Conservation (phyloP, 1,284 basidiomycete genomes). For the Rhizoctonia solani region DNA sequence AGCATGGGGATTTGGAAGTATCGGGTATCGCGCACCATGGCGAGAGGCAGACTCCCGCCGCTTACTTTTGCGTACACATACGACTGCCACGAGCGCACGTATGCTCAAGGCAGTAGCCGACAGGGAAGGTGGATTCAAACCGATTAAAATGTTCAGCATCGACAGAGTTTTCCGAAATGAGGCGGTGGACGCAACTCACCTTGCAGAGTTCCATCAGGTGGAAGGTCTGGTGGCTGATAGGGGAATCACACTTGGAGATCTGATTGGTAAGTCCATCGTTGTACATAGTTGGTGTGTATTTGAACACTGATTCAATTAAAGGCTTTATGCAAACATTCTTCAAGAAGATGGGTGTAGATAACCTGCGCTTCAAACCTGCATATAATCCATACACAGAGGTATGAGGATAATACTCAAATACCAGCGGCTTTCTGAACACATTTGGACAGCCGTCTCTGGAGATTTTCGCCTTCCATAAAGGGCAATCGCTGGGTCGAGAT, state of each 20-base stretch:
- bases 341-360: conserved; percentile 94
- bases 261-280: conserved; percentile 70
- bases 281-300: not conserved
- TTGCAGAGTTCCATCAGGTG: conserved; percentile 99
- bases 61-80: conserved; percentile 94
- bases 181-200: conserved; percentile 98
- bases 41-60: conserved; percentile 88
- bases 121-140: conserved; percentile 80
- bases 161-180: conserved; percentile 99
- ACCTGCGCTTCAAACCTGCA: conserved; percentile 95
- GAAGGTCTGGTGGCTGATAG: conserved; percentile 98
- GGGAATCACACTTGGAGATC: conserved; percentile 91
- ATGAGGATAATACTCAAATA: conserved; percentile 34
- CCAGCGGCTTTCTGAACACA: not conserved
- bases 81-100: conserved; percentile 91
- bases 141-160: conserved; percentile 97
- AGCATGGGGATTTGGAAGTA: conserved; percentile 90
- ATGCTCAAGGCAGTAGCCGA: conserved; percentile 94
- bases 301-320: conserved; percentile 44
- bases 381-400: conserved; percentile 98
- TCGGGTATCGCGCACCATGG: conserved; percentile 99
- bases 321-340: conserved; percentile 99
- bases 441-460: conserved; percentile 86
- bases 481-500: conserved; percentile 95
- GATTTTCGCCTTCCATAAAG: conserved; percentile 98